Conservation (phyloP, 73 alveolate genomes). For the Uronychia setigera region DNA sequence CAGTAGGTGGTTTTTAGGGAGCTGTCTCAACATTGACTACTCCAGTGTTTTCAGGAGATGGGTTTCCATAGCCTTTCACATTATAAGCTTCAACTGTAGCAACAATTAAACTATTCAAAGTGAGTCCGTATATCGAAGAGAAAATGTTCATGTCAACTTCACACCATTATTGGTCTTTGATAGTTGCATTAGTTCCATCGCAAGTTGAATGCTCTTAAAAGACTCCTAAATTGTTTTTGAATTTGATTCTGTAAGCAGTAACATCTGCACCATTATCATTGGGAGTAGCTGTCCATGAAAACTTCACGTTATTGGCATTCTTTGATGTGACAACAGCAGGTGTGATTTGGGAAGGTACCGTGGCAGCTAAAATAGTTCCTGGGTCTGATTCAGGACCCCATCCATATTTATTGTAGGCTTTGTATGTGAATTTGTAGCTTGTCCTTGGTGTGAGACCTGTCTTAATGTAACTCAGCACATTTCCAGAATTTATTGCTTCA, state of each 20-base stretch:
- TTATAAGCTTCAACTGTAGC: constrained; percentile 4
- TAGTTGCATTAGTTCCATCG: constrained; percentile 17
- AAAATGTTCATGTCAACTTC: too few species aligned
- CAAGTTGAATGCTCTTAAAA: constrained; percentile 13
- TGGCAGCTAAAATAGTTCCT: constrained; percentile 13
- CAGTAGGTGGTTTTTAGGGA: too few species aligned
- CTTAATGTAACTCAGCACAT: too few species aligned
- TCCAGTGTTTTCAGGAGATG: background rate
- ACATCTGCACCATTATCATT: background rate
- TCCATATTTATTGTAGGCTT: constrained; percentile 31
- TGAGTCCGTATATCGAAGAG: constrained; percentile 3
- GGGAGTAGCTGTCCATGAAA: constrained; percentile 22
- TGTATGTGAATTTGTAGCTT: constrained; percentile 25
- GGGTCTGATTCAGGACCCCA: background rate
- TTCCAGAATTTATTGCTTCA: too few species aligned
- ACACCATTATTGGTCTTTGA: too few species aligned
- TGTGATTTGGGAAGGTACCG: background rate
- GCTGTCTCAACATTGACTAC: background rate
- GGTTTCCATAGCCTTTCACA: background rate
- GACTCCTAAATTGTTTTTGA: background rate
- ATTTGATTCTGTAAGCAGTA: constrained; percentile 11
- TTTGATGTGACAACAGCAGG: constrained; percentile 15
- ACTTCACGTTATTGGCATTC: constrained; percentile 15
- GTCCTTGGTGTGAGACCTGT: constrained; percentile 6
- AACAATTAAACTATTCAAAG: background rate